A percentile compares a stretch with the other conserved stretches of the same genome.
Conservation (phyloP, 176 grass and related monocot species). For the bread wheat (Triticum aestivum) region DNA sequence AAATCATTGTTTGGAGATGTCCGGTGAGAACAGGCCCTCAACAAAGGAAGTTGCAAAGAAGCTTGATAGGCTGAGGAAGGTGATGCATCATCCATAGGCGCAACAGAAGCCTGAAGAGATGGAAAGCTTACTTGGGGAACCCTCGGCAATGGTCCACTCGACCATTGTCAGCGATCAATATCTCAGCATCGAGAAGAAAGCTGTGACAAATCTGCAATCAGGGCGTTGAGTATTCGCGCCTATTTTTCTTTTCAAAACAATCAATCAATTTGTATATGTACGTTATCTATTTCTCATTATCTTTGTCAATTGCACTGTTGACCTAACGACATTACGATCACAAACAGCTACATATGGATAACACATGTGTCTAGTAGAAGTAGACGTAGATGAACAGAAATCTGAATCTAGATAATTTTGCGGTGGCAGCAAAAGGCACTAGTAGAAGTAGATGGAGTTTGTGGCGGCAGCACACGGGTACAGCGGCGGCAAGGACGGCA, state of each 20-base stretch:
- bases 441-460: no score
- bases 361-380: no score
- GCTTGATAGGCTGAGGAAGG: background rate
- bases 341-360: background rate
- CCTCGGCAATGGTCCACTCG: background rate
- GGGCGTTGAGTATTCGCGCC: background rate
- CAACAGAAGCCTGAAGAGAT: background rate
- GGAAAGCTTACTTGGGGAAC: background rate
- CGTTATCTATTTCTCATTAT: no score
- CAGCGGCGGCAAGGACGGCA: no score
- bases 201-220: background rate
- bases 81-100: background rate
- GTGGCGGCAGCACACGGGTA: no score
- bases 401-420: no score
- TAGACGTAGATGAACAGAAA: no score
- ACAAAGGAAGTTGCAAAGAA: background rate
- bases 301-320: background rate
- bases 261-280: background rate
- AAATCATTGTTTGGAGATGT: background rate
- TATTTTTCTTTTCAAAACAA: background rate
- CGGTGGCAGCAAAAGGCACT: no score
- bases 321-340: background rate
- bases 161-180: background rate
- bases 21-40: background rate
- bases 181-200: background rate